Conservation (phyloP, 768 basidiomycete genomes). For the Basidioascus undulatus region DNA sequence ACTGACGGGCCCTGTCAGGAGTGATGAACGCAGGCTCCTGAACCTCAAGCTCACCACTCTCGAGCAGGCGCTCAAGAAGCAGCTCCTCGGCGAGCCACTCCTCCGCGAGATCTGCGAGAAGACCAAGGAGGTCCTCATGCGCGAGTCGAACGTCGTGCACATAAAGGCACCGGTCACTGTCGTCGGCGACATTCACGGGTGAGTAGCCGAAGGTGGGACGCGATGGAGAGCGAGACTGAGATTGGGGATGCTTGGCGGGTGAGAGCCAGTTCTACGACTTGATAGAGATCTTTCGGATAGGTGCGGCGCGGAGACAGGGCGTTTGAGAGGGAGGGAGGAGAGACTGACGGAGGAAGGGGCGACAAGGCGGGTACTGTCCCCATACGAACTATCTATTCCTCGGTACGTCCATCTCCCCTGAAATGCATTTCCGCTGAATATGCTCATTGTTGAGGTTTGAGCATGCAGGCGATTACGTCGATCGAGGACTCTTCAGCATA, state of each 20-base stretch:
- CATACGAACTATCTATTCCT: slow-evolving; percentile 96
- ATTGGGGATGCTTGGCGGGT: not conserved
- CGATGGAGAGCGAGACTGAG: slow-evolving; percentile 1
- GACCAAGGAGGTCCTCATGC: slow-evolving; percentile 96
- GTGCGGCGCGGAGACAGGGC: too few relatives aligned
- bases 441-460: slow-evolving; percentile 1
- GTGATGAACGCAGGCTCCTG: too few relatives aligned
- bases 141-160: slow-evolving; percentile 95
- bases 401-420: slow-evolving; percentile 45
- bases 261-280: slow-evolving; percentile 93
- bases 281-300: slow-evolving; percentile 96
- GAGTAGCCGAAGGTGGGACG: too few relatives aligned
- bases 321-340: too few relatives aligned
- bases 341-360: too few relatives aligned
- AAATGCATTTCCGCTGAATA: not conserved
- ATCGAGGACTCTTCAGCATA: slow-evolving; percentile 89
- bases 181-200: slow-evolving; percentile 98
- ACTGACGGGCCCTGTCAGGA: too few relatives aligned
- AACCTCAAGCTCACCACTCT: too few relatives aligned
- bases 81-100: slow-evolving; percentile 79
- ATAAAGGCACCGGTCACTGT: slow-evolving; percentile 92
- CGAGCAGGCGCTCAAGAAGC: slow-evolving; percentile 65
- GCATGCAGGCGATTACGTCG: slow-evolving; percentile 77
- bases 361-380: slow-evolving; percentile 83
- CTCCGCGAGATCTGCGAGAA: slow-evolving; percentile 98